These are phyloP conservation scores for Xylaria curta DNA, from an alignment of 495 filamentous ascomycete species.

Conservation along the genomic window DNA sequence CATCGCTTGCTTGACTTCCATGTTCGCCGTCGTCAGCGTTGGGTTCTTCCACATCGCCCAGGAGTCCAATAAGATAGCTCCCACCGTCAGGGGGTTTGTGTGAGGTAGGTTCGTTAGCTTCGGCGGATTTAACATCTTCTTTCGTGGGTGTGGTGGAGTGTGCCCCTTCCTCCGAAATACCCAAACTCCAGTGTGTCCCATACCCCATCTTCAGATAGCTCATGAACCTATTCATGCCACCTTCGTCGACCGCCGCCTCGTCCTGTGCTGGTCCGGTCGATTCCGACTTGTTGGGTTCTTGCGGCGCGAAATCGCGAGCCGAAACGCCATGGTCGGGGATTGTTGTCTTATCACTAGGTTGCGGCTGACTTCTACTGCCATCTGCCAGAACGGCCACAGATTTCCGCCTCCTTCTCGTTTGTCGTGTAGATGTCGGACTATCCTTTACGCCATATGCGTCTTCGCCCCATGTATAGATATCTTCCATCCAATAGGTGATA, in stretches of 20 bases:
- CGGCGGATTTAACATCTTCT: slow-evolving; percentile 11
- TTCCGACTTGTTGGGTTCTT: slow-evolving; percentile 14
- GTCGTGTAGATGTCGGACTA: slow-evolving; percentile 66
- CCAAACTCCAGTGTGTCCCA: slow-evolving; percentile 60
- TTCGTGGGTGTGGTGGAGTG: slow-evolving; percentile 6
- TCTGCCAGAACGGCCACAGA: slow-evolving; percentile 32
- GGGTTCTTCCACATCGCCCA: slow-evolving; percentile 63
- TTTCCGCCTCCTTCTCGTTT: slow-evolving; percentile 34
- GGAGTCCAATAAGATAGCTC: slow-evolving; percentile 74
- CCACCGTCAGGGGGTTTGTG: slow-evolving; percentile 46
- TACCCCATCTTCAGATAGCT: slow-evolving; percentile 63
- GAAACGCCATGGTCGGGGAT: slow-evolving; percentile 8
- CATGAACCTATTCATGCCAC: slow-evolving; percentile 52
- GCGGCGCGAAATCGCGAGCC: not conserved
- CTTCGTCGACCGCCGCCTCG: slow-evolving; percentile 31
- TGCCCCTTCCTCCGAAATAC: slow-evolving; percentile 30
- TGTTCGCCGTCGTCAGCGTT: slow-evolving; percentile 31
- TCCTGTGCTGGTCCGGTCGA: slow-evolving; percentile 6
- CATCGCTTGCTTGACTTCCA: slow-evolving; percentile 35
- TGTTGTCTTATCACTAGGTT: not conserved
- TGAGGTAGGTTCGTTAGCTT: slow-evolving; percentile 13
- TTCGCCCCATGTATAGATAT: slow-evolving; percentile 77
- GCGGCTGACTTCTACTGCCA: slow-evolving; percentile 25
- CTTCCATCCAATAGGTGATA: slow-evolving; percentile 82
- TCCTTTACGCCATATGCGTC: slow-evolving; percentile 81